These are phyloP conservation scores for Wickerhamomyces queroliae DNA, from an alignment of 805 yeast genomes.

Conservation along the genomic window DNA sequence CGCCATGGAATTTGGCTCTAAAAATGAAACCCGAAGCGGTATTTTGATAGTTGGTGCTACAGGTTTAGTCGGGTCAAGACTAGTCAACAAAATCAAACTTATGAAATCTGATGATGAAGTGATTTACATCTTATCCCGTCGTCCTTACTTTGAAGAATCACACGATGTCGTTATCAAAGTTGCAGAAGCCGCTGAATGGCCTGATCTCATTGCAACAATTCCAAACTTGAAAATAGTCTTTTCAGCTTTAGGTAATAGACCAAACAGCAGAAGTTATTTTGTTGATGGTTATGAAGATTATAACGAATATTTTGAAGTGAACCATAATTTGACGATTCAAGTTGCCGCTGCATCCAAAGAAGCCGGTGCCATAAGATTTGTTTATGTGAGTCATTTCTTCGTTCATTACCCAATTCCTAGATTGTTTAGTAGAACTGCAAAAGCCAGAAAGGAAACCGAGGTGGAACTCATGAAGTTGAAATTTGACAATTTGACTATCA, in stretches of 20 bases:
- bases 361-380: constrained; percentile 7
- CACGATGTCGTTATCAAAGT: constrained; percentile 47
- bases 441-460: constrained; percentile 69
- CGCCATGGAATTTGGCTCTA: too few species aligned
- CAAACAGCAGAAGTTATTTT: constrained; percentile 3
- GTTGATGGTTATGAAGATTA: constrained; percentile 2
- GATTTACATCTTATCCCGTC: not conserved
- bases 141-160: constrained; percentile 21
- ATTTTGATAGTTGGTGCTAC: constrained; percentile 16
- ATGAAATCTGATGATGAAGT: constrained; percentile 1
- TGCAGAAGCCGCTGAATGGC: constrained; percentile 10
- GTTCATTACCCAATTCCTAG: constrained; percentile 52
- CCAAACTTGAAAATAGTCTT: constrained; percentile 9
- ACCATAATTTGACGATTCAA: constrained; percentile 10
- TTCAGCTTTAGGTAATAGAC: constrained; percentile 11
- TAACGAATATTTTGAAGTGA: constrained; percentile 5
- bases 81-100: constrained; percentile 6
- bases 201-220: constrained; percentile 4
- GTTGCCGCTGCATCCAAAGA: constrained; percentile 9
- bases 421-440: constrained; percentile 41
- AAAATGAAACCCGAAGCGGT: too few species aligned
- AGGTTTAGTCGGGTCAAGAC: constrained; percentile 16
- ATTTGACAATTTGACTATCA: constrained; percentile 62
- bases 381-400: constrained; percentile 6
- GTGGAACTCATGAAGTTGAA: constrained; percentile 50